These are phyloP conservation scores for Metschnikowia sp. DNA, from an alignment of 805 yeast genomes.

Conservation along the genomic window DNA sequence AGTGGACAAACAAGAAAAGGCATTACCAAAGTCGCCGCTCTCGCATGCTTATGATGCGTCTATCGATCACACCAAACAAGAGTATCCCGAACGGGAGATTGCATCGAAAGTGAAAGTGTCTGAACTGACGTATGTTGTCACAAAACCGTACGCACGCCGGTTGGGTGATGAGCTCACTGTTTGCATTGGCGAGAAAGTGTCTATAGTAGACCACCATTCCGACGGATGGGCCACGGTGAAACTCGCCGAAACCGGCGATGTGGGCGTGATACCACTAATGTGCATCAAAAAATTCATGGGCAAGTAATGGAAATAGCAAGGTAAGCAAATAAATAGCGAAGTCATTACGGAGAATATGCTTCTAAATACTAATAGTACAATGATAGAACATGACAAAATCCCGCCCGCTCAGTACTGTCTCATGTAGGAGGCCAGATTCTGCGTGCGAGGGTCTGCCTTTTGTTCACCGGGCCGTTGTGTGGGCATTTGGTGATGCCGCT, in stretches of 20 bases:
- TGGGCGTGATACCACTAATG: constrained; percentile 35
- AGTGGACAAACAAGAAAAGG: constrained; percentile 1
- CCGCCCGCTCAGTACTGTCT: constrained; percentile 1
- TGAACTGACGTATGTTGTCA: constrained; percentile 19
- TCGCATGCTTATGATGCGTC: constrained; percentile 3
- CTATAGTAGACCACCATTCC: constrained; percentile 22
- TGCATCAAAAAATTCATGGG: constrained; percentile 8
- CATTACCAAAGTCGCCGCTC: constrained; percentile 22
- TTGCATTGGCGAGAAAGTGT: constrained; percentile 28
- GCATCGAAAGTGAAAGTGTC: background rate
- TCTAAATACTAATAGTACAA: too few species aligned
- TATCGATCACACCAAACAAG: background rate
- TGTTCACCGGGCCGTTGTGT: background rate
- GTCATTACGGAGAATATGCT: too few species aligned
- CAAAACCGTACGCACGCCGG: constrained; percentile 25
- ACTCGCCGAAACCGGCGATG: constrained; percentile 12
- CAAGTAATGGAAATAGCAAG: background rate
- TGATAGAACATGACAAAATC: too few species aligned
- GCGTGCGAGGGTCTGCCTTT: constrained; percentile 1
- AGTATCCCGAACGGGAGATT: background rate
- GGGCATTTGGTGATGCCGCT: constrained; percentile 4
- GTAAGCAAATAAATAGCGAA: background rate
- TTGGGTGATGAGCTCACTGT: constrained; percentile 35
- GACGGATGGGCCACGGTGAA: constrained; percentile 41
- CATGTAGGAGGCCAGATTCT: constrained; percentile 1